phyloP scores from a whole-genome alignment of 2,329 filamentous ascomycete species.

The Cercospora citrullina region DNA sequence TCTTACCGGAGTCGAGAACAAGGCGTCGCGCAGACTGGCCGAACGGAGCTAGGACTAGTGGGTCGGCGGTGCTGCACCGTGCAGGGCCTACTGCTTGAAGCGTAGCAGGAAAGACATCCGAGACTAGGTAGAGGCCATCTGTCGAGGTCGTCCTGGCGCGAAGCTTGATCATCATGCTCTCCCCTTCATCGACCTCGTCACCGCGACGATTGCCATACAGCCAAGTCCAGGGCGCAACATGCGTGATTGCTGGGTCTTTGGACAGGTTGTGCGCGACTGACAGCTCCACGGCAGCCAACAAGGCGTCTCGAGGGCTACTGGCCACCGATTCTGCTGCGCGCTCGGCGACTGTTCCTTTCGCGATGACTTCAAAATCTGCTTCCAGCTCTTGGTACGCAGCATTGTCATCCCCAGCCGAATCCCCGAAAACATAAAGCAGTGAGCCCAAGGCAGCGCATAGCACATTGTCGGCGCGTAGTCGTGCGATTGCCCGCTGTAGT shows the following conservation, averaged over 20 bases:
- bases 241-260: constrained; percentile 12
- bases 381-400: not conserved
- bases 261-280: constrained; percentile 25
- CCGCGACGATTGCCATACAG: constrained; percentile 10
- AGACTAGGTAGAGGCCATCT: constrained; percentile 23
- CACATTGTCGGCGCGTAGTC: constrained; percentile 24
- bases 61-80: not conserved
- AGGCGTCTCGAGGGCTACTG: constrained; percentile 19
- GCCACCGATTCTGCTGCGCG: not conserved
- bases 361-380: not conserved
- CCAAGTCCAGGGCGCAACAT: constrained; percentile 30
- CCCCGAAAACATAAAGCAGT: constrained; percentile 25
- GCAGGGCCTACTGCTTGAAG: constrained; percentile 11
- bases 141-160: constrained; percentile 17
- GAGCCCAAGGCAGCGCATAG: constrained; percentile 21
- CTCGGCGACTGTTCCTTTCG: constrained; percentile 9
- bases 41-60: constrained; percentile 22
- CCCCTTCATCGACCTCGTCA: not conserved
- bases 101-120: constrained; percentile 13
- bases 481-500: constrained; percentile 13
- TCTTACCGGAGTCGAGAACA: not conserved
- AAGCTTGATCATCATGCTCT: constrained; percentile 20
- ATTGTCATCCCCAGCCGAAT: not conserved
- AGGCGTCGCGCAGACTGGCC: constrained; percentile 16
- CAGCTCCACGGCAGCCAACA: constrained; percentile 30